Base-by-base conservation (phyloP, 139 green algal genomes). In the Ettlia oleoabundans region DNA sequence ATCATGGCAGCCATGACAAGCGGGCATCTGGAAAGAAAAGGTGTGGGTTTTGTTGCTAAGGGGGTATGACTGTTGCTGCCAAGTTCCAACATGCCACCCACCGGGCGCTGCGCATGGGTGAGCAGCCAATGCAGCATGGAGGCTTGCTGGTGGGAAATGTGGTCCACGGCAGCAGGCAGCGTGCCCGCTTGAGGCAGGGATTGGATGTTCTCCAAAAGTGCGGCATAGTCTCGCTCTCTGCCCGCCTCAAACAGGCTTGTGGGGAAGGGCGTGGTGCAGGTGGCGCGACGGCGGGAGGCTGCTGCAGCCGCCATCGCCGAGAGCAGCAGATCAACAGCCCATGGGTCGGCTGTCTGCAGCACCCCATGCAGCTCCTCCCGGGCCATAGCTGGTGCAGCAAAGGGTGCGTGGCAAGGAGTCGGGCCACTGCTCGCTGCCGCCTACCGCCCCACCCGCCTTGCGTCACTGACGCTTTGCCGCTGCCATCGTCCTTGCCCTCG, bases 231-330 rank as follows among this genome's bases (percentile, higher is more conserved):
- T 22, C 70, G 43, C 3, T 53, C 70, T 19, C 41, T 42, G 43
- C 26, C 42, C 7, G 28, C 30, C n/a, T 63, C n/a, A 18, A 77
- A 77, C 19, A 76, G 68, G 9, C 26, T 33, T 1, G 70, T 30
- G n/a, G 70, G 70, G 42, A 77, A 77, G 15, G 70, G 70, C 13
- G 47, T 62, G 42, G 70, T 62, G 70, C 70, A 77, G n/a, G 70
- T 64, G 43, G 70, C 70, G 10, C 70, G 70, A 21, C 70, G 70
- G n/a, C 35, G 33, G 3, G 70, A 43, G 0, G n/a, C 42, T 2
- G 68, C 41, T 13, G 68, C 68, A 26, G 26, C 68, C 26, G 68
- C 68, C 68, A 77, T 42, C 32, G 70, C 33, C 2, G 42, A 64
- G 4, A 77, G 70, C 70, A 77, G 70, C n/a, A 77, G 43, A 19